Evolutionary conservation across 441 rosid genomes (phyloP).

Genomic region (Brassica hybrid): DNA sequence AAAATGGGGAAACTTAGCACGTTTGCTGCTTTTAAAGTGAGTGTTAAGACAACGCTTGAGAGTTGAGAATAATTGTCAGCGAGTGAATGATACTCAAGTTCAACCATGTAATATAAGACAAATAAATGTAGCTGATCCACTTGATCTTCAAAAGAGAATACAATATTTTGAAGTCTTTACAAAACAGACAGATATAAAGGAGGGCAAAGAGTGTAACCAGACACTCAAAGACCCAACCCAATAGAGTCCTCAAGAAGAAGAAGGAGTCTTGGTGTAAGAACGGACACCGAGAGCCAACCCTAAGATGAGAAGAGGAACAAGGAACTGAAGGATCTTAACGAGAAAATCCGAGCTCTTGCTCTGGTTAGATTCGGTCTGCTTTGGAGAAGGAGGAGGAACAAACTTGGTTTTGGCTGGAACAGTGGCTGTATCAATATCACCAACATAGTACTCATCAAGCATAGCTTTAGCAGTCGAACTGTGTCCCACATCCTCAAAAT

Average conservation of each 20-base stretch:
- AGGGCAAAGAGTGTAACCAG: not conserved
- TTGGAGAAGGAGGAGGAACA: constrained; percentile 56
- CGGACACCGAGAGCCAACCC: constrained; percentile 86
- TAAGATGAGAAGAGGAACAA: constrained; percentile 82
- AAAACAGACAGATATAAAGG: not conserved
- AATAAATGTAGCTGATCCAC: constrained; percentile 24
- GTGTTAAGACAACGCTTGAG: constrained; percentile 21
- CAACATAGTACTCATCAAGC: constrained; percentile 81
- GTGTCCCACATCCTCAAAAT: constrained; percentile 93
- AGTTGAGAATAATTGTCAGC: not conserved
- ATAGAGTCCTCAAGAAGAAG: constrained; percentile 48
- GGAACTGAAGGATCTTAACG: constrained; percentile 79
- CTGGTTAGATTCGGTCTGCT: constrained; percentile 72
- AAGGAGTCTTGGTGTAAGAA: constrained; percentile 65
- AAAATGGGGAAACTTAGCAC: constrained; percentile 62
- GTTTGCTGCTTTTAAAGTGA: constrained; percentile 32
- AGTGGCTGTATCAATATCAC: constrained; percentile 67
- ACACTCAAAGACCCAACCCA: not conserved
- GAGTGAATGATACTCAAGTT: constrained; percentile 22
- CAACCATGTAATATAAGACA: constrained; percentile 51
- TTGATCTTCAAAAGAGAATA: constrained; percentile 13
- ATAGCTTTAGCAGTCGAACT: constrained; percentile 79
- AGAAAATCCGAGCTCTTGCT: constrained; percentile 76
- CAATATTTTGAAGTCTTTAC: not conserved
- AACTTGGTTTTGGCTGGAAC: constrained; percentile 61